phyloP scores from a whole-genome alignment of 768 basidiomycete genomes.

The Cystobasidiopsis lactophilus region DNA sequence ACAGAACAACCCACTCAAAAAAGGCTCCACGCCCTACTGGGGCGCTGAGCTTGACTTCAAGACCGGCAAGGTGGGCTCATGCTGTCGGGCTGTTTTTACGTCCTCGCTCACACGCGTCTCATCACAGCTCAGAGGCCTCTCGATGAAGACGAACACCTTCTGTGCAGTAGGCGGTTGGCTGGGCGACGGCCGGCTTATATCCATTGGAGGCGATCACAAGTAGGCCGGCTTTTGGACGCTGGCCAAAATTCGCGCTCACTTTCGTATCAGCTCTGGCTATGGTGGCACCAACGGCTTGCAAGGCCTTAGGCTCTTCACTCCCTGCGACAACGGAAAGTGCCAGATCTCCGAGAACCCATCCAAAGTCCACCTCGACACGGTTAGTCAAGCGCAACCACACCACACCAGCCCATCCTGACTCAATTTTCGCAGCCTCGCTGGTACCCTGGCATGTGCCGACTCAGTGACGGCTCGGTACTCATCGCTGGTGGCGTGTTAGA shows the following conservation, averaged over 20 bases:
- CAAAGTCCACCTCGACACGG: too few species aligned
- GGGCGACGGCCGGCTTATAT: conserved; percentile 19
- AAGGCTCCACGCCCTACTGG: neutral
- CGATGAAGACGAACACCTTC: conserved; percentile 42
- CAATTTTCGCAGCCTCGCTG: conserved; percentile 45
- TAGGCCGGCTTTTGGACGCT: too few species aligned
- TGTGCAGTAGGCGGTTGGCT: conserved; percentile 21
- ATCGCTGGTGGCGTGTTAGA: conserved; percentile 34
- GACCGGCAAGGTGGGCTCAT: neutral
- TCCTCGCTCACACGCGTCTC: neutral
- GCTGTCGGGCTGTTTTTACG: neutral
- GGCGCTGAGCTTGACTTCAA: neutral
- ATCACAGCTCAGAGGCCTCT: conserved; percentile 32
- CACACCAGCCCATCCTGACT: too few species aligned
- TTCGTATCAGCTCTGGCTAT: conserved; percentile 32
- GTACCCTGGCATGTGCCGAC: conserved; percentile 27
- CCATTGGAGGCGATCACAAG: conserved; percentile 16
- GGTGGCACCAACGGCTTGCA: conserved; percentile 45
- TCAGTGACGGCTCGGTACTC: conserved; percentile 49
- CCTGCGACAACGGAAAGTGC: conserved; percentile 48
- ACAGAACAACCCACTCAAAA: neutral
- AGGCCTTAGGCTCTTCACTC: conserved; percentile 58
- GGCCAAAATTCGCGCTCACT: too few species aligned
- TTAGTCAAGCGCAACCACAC: too few species aligned
- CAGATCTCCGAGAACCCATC: conserved; percentile 58